These are phyloP conservation scores for Cladosporium sp. DNA, from an alignment of 2,329 filamentous ascomycete genomes.

Conservation along the genomic window DNA sequence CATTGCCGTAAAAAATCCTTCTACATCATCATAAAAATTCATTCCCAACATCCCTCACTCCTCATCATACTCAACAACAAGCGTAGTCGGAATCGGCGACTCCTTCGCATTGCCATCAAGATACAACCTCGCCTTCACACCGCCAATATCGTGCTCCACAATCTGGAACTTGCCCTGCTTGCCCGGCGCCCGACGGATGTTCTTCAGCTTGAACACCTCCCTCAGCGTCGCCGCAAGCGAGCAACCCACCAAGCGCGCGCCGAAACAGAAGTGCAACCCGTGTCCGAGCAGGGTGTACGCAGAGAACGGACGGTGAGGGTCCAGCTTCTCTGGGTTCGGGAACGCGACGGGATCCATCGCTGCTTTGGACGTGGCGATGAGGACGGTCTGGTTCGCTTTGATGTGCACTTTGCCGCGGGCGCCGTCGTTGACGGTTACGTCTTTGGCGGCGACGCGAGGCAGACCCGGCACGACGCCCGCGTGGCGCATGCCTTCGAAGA, in stretches of 20 bases:
- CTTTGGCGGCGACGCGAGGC: constrained; percentile 51
- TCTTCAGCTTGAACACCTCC: constrained; percentile 50
- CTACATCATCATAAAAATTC: not conserved
- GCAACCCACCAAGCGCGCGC: constrained; percentile 43
- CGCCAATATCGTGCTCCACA: constrained; percentile 50
- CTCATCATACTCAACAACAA: constrained; percentile 48
- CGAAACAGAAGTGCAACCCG: constrained; percentile 47
- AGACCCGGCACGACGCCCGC: constrained; percentile 53
- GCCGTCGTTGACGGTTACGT: constrained; percentile 49
- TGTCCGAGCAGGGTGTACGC: constrained; percentile 46
- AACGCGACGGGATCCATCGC: constrained; percentile 46
- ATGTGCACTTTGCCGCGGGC: constrained; percentile 50
- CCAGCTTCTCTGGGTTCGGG: constrained; percentile 45
- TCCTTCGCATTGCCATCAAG: constrained; percentile 53
- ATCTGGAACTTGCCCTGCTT: constrained; percentile 45
- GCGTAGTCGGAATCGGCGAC: constrained; percentile 47
- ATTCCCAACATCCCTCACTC: not conserved
- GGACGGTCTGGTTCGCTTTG: constrained; percentile 47
- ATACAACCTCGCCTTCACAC: constrained; percentile 52
- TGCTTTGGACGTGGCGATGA: constrained; percentile 49
- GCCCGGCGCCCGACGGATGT: constrained; percentile 43
- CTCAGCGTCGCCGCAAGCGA: constrained; percentile 46
- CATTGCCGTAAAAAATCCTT: not conserved
- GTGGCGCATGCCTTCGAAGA: constrained; percentile 59
- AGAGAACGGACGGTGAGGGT: constrained; percentile 44